Percentiles rank a stretch among this genome's conserved stretches.
These are phyloP conservation scores for Arxiozyma heterogenica DNA, from an alignment of 1,139 yeast species.

Conservation along the genomic window DNA sequence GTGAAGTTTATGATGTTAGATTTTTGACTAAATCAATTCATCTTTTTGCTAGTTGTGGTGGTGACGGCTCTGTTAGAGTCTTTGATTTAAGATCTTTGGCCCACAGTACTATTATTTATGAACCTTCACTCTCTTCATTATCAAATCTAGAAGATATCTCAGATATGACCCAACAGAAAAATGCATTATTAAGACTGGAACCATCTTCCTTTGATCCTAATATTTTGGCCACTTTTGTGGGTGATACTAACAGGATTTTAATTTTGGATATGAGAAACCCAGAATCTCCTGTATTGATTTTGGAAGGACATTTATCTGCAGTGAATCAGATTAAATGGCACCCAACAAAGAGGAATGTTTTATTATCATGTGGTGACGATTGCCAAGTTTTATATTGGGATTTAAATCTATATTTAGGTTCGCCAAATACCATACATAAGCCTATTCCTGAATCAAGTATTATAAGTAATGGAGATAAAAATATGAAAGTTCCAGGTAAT, in stretches of 20 bases:
- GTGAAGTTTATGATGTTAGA: slow-evolving; percentile 88
- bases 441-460: not conserved
- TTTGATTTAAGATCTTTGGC: slow-evolving; percentile 85
- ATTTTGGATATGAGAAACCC: slow-evolving; percentile 84
- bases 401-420: slow-evolving; percentile 31
- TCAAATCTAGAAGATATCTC: not conserved
- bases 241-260: slow-evolving; percentile 55
- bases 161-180: slow-evolving; percentile 7
- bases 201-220: slow-evolving; percentile 74
- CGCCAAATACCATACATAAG: not conserved
- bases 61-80: slow-evolving; percentile 89
- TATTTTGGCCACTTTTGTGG: slow-evolving; percentile 74
- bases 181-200: slow-evolving; percentile 51
- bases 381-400: slow-evolving; percentile 89
- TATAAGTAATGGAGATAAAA: not conserved
- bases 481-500: slow-evolving; percentile 9
- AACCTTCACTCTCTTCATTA: slow-evolving; percentile 34
- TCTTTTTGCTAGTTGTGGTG: slow-evolving; percentile 86
- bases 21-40: slow-evolving; percentile 69
- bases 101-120: slow-evolving; percentile 90
- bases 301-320: slow-evolving; percentile 60
- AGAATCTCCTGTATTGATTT: slow-evolving; percentile 61
- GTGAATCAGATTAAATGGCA: slow-evolving; percentile 80
- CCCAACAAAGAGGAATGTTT: slow-evolving; percentile 52
- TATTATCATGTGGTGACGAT: slow-evolving; percentile 81